Base-by-base conservation (phyloP, 805 yeast species). In the Barnettozyma populi region DNA sequence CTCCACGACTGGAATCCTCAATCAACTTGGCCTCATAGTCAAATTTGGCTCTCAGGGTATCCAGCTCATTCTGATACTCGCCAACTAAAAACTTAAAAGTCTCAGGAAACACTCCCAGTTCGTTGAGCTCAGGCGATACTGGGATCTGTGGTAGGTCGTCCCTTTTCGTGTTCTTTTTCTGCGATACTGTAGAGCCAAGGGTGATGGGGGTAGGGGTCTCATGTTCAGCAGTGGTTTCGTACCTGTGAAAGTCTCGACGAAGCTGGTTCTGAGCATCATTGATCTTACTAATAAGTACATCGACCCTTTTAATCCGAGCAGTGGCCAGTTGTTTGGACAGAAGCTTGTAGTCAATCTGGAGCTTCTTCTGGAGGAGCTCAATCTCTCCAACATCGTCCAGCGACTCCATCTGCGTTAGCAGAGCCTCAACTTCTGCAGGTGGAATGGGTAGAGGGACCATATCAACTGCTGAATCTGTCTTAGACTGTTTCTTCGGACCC, bases 331-430 rank as follows among this genome's bases (percentile, higher is more conserved):
- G 57, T 27, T 51, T 54, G 2, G 70, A 56, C 3, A 70, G 49
- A 2, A 52, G 49, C 35, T 59, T 61, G 54, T 68, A 70, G 45
- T 67, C 68, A 5, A 51, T 39, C 1, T 66, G 62, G 2, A 70
- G 51, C 40, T 52, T 51, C 27, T 52, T 54, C 41, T 62, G 64
- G 10, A 60, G 29, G 6, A 21, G 5, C 18, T 57, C 61, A 4
- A 62, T 54, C 13, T 48, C 51, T 7, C 57, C 48, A 16, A 55
- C 31, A 29, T 51, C 51, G 1, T 29, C 19, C 0, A 50, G 31
- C 13, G 49, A 24, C 7, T 49, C 48, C 11, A 53, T 18, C 8
- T 44, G 25, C 1, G 20, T 8, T 10, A 46, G 25, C n/a, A 59
- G 46, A 18, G 41, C 46, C 6, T 39, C 47, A 16, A 35, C 37